Percentiles rank a stretch among this genome's conserved stretches.
Conservation (phyloP, 352 stramenopile genomes). For the Globisporangium cystogenes region DNA sequence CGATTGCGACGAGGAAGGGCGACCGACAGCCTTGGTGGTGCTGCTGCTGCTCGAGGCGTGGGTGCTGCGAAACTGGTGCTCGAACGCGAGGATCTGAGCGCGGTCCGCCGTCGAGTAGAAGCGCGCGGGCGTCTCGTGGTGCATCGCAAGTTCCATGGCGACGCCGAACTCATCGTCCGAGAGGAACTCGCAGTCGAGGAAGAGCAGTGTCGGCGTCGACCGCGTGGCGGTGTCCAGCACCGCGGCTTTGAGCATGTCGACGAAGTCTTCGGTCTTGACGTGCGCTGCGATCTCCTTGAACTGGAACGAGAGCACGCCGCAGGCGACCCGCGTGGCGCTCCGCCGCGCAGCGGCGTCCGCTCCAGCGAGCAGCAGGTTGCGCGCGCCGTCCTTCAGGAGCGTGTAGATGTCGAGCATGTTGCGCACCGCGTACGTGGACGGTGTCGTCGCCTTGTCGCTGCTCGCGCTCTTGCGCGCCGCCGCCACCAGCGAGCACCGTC, state of each 20-base stretch:
- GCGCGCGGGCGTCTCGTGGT: constrained; percentile 33
- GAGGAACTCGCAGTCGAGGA: constrained; percentile 50
- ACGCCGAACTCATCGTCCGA: constrained; percentile 23
- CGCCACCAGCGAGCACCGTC: constrained; percentile 20
- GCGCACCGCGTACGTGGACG: constrained; percentile 24
- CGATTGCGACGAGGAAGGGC: too few relatives aligned
- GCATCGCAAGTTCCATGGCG: constrained; percentile 33
- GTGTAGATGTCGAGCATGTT: constrained; percentile 48
- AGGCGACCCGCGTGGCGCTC: constrained; percentile 42
- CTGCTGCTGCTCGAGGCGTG: not conserved
- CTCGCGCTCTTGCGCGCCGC: constrained; percentile 18
- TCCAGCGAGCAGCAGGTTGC: constrained; percentile 36
- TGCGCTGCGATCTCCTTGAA: constrained; percentile 37
- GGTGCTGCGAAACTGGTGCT: constrained; percentile 20
- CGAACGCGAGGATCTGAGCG: constrained; percentile 34
- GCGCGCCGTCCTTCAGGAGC: constrained; percentile 35
- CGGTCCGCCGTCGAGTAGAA: constrained; percentile 49
- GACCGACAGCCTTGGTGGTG: not conserved
- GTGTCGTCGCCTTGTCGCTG: constrained; percentile 24
- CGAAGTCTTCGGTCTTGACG: constrained; percentile 24
- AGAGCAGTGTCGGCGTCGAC: constrained; percentile 44
- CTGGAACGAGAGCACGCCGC: constrained; percentile 44
- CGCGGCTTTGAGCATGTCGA: constrained; percentile 39
- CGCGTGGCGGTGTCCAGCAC: constrained; percentile 46
- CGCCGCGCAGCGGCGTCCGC: constrained; percentile 32